Evolutionary conservation across 176 grass and related monocot species (phyloP).

Genomic region (Oropetium thomaeum): DNA sequence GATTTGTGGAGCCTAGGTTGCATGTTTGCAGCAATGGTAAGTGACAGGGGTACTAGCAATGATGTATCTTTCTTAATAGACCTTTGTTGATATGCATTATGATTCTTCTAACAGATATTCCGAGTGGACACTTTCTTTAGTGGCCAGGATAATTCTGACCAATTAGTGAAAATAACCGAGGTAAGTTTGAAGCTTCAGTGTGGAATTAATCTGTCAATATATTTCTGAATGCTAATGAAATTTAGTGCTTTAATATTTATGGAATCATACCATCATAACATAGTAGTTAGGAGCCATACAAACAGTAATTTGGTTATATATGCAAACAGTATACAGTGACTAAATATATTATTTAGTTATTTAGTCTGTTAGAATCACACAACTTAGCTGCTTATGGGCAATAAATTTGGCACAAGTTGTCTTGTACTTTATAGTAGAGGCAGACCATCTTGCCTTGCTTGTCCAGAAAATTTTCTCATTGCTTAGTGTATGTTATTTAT

Average conservation of each 20-base stretch:
- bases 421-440: background rate
- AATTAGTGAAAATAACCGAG: conserved; percentile 93
- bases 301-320: no score
- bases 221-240: background rate
- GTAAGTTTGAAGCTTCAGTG: conserved; percentile 38
- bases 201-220: background rate
- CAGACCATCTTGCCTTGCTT: background rate
- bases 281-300: no score
- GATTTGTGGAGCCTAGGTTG: conserved; percentile 99
- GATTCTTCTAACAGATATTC: conserved; percentile 63
- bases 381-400: background rate
- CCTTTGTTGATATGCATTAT: conserved; percentile 17
- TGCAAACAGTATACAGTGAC: no score
- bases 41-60: conserved; percentile 14
- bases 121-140: conserved; percentile 81
- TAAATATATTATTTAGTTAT: background rate
- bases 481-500: background rate
- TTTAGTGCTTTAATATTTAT: background rate
- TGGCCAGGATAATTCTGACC: conserved; percentile 93
- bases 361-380: background rate
- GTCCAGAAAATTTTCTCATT: background rate
- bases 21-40: conserved; percentile 96
- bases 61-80: conserved; percentile 4
- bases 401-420: background rate
- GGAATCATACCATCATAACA: background rate